Percentiles rank a stretch among this genome's conserved stretches.
phyloP scores from a whole-genome alignment of 2,329 filamentous ascomycete genomes.

The Lecanicillium sp. region DNA sequence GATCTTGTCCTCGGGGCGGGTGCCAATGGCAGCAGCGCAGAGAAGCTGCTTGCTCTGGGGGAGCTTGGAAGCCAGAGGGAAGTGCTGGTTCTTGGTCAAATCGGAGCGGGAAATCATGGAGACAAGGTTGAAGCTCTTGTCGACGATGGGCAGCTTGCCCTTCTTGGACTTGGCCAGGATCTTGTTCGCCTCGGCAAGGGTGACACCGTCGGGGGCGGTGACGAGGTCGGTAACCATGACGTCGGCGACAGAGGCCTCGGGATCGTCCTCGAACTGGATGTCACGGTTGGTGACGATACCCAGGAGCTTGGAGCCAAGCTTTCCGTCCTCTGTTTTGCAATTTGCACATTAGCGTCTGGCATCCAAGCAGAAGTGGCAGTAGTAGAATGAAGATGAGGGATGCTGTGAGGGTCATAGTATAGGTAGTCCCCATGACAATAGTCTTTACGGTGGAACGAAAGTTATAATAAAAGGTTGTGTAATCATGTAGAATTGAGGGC shows the following conservation, averaged over 20 bases:
- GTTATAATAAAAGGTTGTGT: conserved; percentile 79
- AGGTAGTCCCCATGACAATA: conserved; percentile 70
- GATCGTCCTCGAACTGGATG: conserved; percentile 87
- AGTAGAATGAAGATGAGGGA: conserved; percentile 6
- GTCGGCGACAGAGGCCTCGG: conserved; percentile 64
- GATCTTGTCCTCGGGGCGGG: conserved; percentile 83
- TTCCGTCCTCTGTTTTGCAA: conserved; percentile 65
- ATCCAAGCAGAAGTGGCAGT: conserved; percentile 26
- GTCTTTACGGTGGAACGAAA: conserved; percentile 99
- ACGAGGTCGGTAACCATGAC: conserved; percentile 96
- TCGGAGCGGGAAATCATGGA: conserved; percentile 92
- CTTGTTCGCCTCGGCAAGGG: conserved; percentile 80
- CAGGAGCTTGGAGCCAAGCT: conserved; percentile 88
- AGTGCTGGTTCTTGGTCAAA: conserved; percentile 97
- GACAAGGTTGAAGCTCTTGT: conserved; percentile 74
- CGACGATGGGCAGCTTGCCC: conserved; percentile 92
- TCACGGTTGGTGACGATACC: conserved; percentile 98
- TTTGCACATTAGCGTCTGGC: conserved; percentile 14
- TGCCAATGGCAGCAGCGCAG: conserved; percentile 90
- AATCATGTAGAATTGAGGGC: conserved; percentile 56
- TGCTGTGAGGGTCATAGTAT: conserved; percentile 23
- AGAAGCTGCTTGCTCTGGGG: conserved; percentile 97
- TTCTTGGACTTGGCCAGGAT: conserved; percentile 96
- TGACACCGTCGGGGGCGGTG: conserved; percentile 77
- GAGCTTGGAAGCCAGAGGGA: conserved; percentile 91